Percentiles rank a stretch among this genome's conserved stretches.
Evolutionary conservation across 257 asterid species (phyloP).

Genomic region (Asclepias syriaca): DNA sequence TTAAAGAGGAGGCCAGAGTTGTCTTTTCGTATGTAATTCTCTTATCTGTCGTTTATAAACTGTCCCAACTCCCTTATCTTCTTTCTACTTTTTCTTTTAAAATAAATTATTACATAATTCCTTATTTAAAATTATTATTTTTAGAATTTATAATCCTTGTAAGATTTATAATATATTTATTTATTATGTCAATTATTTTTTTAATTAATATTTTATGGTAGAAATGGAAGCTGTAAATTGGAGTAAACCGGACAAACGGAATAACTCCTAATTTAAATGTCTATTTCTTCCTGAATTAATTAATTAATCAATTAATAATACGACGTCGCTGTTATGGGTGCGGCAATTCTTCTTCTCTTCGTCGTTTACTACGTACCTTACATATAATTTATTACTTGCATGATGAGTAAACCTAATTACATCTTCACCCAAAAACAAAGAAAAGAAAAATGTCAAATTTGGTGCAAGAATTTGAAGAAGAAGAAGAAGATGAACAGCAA

Average conservation of each 20-base stretch:
- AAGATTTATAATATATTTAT: too few species aligned
- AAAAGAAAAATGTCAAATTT: conserved; percentile 14
- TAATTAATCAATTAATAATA: not conserved
- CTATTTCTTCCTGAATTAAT: conserved; percentile 2
- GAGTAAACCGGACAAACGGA: conserved; percentile 5
- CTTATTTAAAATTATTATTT: too few species aligned
- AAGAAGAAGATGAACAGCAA: conserved; percentile 12
- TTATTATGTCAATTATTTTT: too few species aligned
- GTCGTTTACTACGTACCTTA: conserved; percentile 1
- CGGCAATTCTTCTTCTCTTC: conserved; percentile 6
- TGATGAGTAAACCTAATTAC: not conserved
- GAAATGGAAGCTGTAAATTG: not conserved
- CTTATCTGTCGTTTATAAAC: conserved; percentile 1
- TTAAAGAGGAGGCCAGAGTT: not conserved
- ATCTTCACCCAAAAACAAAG: not conserved
- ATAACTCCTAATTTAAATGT: not conserved
- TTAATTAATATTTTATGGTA: not conserved
- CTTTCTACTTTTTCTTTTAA: not conserved
- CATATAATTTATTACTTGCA: not conserved
- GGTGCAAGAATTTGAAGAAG: conserved; percentile 13
- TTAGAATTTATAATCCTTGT: too few species aligned
- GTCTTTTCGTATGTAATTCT: conserved; percentile 20
- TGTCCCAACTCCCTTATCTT: conserved; percentile 5
- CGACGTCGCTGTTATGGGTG: conserved; percentile 7
- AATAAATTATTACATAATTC: too few species aligned